phyloP scores from a whole-genome alignment of 331 rosid genomes.

The Quercus phellos region DNA sequence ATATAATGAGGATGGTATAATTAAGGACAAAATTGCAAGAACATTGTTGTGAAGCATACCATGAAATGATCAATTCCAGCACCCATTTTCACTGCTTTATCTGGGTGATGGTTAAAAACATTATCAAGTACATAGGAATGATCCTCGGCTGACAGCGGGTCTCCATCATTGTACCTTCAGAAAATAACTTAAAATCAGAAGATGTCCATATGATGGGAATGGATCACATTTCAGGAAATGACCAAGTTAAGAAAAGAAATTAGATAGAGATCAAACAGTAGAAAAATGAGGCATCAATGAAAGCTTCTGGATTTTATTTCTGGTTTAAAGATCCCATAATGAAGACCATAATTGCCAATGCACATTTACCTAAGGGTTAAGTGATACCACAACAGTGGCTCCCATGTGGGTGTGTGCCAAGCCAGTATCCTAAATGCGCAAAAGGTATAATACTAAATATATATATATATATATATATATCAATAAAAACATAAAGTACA shows the following conservation, averaged over 20 bases:
- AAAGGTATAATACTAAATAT: neutral
- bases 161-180: slow-evolving; percentile 84
- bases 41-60: slow-evolving; percentile 43
- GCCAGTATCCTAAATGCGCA: neutral
- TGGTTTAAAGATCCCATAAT: no score
- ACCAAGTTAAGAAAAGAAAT: neutral
- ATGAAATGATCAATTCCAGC: slow-evolving; percentile 69
- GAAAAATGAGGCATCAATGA: neutral
- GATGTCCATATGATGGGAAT: slow-evolving; percentile 2
- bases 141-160: slow-evolving; percentile 70
- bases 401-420: neutral
- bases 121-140: slow-evolving; percentile 55
- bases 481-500: neutral
- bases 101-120: slow-evolving; percentile 83
- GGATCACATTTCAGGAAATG: neutral
- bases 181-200: slow-evolving; percentile 23
- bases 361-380: neutral
- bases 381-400: neutral
- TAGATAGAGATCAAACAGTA: neutral
- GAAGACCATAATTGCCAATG: neutral
- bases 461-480: neutral
- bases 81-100: slow-evolving; percentile 82
- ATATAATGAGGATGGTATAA: neutral
- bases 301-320: no score
- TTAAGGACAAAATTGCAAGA: neutral